Conservation (phyloP, 768 basidiomycete species). For the Amyloporia xantha region DNA sequence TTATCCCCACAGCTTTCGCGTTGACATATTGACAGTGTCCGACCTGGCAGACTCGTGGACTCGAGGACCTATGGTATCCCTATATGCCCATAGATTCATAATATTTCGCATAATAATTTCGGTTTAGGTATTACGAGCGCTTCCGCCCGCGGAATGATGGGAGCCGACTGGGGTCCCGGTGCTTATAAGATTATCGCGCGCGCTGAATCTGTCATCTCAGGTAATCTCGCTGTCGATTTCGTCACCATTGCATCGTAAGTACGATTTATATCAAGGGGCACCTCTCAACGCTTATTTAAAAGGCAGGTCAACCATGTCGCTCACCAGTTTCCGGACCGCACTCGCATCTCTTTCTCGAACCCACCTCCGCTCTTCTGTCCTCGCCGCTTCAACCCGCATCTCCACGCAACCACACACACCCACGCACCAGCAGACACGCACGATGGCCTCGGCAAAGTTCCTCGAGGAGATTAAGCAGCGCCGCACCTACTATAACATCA, state of each 20-base stretch:
- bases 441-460: slow-evolving; percentile 13
- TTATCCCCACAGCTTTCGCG: too few species aligned
- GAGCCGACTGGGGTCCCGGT: not conserved
- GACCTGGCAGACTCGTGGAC: too few species aligned
- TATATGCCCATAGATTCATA: not conserved
- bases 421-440: not conserved
- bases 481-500: slow-evolving; percentile 16
- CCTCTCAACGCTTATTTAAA: not conserved
- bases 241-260: not conserved
- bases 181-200: too few species aligned
- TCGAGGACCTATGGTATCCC: not conserved
- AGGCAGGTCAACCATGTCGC: not conserved
- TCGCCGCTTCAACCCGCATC: not conserved
- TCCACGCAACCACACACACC: not conserved
- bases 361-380: not conserved
- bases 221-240: not conserved
- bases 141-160: not conserved
- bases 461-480: slow-evolving; percentile 16
- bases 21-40: too few species aligned
- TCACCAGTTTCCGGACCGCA: slow-evolving; percentile 1
- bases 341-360: not conserved
- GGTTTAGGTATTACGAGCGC: not conserved
- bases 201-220: not conserved
- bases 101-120: not conserved
- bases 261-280: not conserved